Evolutionary conservation across 2,329 filamentous ascomycete genomes (phyloP).

Genomic region (Ceratocystis diversiconidia): DNA sequence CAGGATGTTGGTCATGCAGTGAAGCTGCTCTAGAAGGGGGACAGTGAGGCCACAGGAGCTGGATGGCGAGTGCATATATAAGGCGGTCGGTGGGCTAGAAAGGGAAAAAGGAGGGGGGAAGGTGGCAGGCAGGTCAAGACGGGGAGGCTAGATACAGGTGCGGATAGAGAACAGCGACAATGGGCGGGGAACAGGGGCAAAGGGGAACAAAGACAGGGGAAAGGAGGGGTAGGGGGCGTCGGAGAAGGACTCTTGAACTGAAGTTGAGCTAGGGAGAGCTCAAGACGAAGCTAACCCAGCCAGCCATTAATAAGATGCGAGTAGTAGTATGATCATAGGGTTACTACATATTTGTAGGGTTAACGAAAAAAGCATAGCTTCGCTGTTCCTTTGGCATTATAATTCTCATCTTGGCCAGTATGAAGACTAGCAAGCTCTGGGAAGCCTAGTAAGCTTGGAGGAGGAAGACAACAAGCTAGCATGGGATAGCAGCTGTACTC

Average conservation of each 20-base stretch:
- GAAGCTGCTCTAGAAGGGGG: background rate
- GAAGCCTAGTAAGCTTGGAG: too few species aligned
- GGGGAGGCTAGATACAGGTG: background rate
- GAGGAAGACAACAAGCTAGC: too few species aligned
- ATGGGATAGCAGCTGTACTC: too few species aligned
- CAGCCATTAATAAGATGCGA: background rate
- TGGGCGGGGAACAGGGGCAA: background rate
- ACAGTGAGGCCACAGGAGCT: background rate
- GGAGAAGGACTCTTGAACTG: background rate
- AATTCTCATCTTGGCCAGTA: background rate
- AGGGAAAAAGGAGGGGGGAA: background rate
- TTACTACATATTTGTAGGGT: accelerated
- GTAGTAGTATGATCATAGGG: background rate
- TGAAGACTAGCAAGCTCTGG: too few species aligned
- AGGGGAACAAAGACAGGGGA: background rate
- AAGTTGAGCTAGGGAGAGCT: background rate
- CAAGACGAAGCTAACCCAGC: background rate
- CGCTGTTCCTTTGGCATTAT: background rate
- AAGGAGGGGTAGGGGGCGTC: background rate
- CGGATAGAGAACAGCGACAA: background rate
- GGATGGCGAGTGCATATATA: background rate
- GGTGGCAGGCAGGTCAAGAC: background rate
- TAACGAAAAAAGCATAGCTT: background rate
- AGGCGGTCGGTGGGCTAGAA: background rate
- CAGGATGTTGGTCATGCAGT: background rate